Conservation (phyloP, 1,284 basidiomycete genomes). For the Schizopora paradoxa region DNA sequence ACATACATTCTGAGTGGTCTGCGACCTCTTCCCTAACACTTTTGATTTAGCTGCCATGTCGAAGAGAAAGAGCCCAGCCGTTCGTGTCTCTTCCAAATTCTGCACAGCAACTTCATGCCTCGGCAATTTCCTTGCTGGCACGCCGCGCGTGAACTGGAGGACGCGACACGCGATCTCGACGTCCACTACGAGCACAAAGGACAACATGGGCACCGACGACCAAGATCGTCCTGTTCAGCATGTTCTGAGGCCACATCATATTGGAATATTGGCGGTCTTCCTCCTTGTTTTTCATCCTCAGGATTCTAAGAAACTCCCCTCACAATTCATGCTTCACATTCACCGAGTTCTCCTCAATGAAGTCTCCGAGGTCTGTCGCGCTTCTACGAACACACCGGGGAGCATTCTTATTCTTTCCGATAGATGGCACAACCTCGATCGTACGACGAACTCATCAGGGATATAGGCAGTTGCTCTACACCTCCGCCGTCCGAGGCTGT, state of each 20-base stretch:
- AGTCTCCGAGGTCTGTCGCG: constrained; percentile 40
- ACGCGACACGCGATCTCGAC: too few relatives aligned
- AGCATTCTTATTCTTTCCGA: background rate
- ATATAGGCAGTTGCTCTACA: constrained; percentile 26
- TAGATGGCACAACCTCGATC: constrained; percentile 38
- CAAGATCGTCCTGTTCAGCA: constrained; percentile 10
- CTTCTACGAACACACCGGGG: constrained; percentile 10
- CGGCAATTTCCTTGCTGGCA: too few relatives aligned
- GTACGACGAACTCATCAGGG: constrained; percentile 32
- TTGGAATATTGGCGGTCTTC: constrained; percentile 58
- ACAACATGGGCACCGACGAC: too few relatives aligned
- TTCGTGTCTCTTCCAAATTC: background rate
- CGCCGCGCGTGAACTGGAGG: too few relatives aligned
- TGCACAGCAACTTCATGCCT: background rate
- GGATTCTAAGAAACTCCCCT: constrained; percentile 44
- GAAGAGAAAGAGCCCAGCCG: background rate
- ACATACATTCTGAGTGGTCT: constrained; percentile 15
- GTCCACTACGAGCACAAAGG: too few relatives aligned
- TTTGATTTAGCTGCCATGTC: constrained; percentile 4
- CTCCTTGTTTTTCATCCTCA: constrained; percentile 54
- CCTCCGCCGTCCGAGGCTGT: constrained; percentile 18
- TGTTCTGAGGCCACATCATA: constrained; percentile 57
- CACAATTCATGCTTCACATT: constrained; percentile 56
- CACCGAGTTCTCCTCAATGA: constrained; percentile 59
- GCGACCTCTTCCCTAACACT: constrained; percentile 23